Base-by-base conservation (phyloP, 805 yeast genomes). In the Candida sphagnicola region DNA sequence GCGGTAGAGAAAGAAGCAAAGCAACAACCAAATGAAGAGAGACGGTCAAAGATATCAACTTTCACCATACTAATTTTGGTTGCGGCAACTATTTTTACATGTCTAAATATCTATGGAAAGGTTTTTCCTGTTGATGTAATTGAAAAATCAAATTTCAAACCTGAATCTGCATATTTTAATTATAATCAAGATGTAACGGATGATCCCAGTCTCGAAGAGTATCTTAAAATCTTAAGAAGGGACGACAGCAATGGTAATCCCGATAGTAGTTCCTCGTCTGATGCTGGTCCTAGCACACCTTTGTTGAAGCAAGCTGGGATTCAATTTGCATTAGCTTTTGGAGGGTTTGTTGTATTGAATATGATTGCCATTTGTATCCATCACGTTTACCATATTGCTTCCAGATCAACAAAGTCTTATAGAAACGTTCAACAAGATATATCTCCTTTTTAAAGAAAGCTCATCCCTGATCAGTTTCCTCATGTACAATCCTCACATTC, bases 321-420 rank as follows among this genome's bases (percentile, higher is more conserved):
- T 13, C 48, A 65, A 17, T 53, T 67, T 12, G 53, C 56, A 28
- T 51, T 68, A 34, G 72, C 58, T 2, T 50, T 67, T 14, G 58
- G 54, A 12, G 72, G 57, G 2, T 51, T 68, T 33, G 49, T 65
- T 3, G 29, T 65, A 8, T 39, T 68, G 18, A 67, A 68, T 43
- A 53, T 61, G 47, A 23, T 64, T 17, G 70, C 59, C 18, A 66
- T 68, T 37, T 45, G 57, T 21, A 50, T 66, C 26, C 73, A 67
- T 40, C 74, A 68, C 41, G 39, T 67, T 17, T 64, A 53, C 42
- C 54, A 55, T 46, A 56, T 55, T 38, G 42, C 56, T 5, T 46
- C 62, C 17, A 50, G 50, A 28, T 48, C 60, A 3, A 54, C 56
- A 23, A 60, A 53, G 40, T 47, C 57, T 31, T 67, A 67, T 44